These are phyloP conservation scores for Pseudogymnoascus sp. DNA, from an alignment of 2,329 filamentous ascomycete genomes.

Conservation along the genomic window DNA sequence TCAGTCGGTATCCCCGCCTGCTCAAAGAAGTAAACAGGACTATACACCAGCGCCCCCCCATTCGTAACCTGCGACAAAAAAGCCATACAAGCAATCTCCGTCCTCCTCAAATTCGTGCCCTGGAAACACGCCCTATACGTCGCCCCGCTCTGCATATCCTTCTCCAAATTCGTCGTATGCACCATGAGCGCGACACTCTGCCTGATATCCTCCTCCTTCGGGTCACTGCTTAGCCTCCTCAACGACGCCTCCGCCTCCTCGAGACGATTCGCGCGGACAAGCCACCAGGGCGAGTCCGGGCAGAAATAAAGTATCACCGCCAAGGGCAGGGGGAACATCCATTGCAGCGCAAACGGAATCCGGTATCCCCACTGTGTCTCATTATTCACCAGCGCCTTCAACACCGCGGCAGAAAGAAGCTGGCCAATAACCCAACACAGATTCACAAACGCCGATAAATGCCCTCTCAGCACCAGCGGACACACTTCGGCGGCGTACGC, in stretches of 20 bases:
- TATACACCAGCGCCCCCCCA: constrained; percentile 55
- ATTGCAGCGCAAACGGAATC: constrained; percentile 40
- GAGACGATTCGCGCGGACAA: constrained; percentile 35
- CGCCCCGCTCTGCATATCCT: constrained; percentile 30
- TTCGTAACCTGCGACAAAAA: constrained; percentile 54
- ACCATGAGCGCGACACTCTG: constrained; percentile 43
- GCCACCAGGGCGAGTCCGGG: constrained; percentile 42
- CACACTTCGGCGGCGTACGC: constrained; percentile 39
- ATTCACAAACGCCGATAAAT: constrained; percentile 44
- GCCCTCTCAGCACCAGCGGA: constrained; percentile 43
- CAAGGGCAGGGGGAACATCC: constrained; percentile 41
- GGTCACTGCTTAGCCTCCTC: constrained; percentile 20
- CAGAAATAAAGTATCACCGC: constrained; percentile 36
- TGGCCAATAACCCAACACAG: constrained; percentile 44
- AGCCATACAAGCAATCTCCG: constrained; percentile 48
- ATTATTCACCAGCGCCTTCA: constrained; percentile 36
- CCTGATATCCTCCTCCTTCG: constrained; percentile 35
- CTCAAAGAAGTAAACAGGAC: constrained; percentile 53
- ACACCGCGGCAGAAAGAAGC: constrained; percentile 38
- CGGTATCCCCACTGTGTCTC: constrained; percentile 40
- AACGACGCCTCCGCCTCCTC: constrained; percentile 34
- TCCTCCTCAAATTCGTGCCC: constrained; percentile 39
- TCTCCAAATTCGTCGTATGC: constrained; percentile 46
- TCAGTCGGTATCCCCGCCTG: constrained; percentile 43
- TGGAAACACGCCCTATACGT: constrained; percentile 42